These are phyloP conservation scores for Erythrophleum fordii DNA, from an alignment of 306 rosid genomes.

Conservation along the genomic window DNA sequence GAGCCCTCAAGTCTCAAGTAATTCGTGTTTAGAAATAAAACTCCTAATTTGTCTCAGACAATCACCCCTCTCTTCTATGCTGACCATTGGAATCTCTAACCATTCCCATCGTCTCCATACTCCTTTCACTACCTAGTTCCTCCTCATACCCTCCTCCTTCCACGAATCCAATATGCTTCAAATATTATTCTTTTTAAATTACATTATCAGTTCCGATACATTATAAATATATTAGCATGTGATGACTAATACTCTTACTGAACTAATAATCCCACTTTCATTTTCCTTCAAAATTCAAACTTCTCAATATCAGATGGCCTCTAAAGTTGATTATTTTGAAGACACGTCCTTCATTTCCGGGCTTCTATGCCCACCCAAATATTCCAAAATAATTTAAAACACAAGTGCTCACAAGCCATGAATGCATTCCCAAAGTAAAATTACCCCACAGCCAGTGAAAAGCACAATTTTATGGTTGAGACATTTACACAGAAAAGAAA, in stretches of 20 bases:
- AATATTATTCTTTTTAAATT: neutral
- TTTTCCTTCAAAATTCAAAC: neutral
- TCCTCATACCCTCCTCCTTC: neutral
- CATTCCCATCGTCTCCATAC: neutral
- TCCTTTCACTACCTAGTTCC: neutral
- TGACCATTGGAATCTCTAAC: neutral
- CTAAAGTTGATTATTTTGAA: neutral
- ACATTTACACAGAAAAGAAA: neutral
- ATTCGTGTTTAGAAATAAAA: neutral
- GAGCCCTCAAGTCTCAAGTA: neutral
- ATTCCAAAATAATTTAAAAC: neutral
- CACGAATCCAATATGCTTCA: neutral
- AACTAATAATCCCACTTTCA: neutral
- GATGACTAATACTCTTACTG: neutral
- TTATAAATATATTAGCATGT: neutral
- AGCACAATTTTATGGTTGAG: neutral
- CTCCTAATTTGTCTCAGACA: neutral
- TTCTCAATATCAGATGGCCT: neutral
- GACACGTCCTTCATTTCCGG: neutral
- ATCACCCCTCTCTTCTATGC: neutral
- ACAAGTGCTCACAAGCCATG: neutral
- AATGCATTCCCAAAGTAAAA: neutral
- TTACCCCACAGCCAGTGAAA: neutral
- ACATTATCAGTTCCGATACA: neutral
- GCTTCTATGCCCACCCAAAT: neutral